Evolutionary conservation across 495 filamentous ascomycete species (phyloP).

Genomic region (Lepraria neglecta): DNA sequence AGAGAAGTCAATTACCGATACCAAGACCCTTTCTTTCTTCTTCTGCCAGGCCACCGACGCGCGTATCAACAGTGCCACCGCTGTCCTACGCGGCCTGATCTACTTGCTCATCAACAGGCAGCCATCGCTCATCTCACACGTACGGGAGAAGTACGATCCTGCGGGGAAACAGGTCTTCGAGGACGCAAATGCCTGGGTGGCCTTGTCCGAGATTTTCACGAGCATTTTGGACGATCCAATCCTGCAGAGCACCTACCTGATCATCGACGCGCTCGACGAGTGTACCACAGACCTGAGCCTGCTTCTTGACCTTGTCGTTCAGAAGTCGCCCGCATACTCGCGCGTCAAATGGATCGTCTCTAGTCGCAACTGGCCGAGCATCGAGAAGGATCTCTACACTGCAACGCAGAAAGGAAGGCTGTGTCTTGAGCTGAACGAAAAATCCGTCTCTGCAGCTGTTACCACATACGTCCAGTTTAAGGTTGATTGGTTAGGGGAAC

Average conservation of each 20-base stretch:
- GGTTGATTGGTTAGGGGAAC: constrained; percentile 19
- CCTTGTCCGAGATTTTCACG: constrained; percentile 11
- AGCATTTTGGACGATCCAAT: constrained; percentile 12
- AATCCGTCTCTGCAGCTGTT: constrained; percentile 30
- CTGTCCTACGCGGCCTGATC: constrained; percentile 20
- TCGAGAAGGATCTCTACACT: constrained; percentile 32
- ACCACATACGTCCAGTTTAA: constrained; percentile 27
- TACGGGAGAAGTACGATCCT: constrained; percentile 22
- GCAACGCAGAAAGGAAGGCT: constrained; percentile 25
- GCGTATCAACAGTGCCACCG: constrained; percentile 16
- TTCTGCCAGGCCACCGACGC: constrained; percentile 35
- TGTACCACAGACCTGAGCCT: constrained; percentile 24
- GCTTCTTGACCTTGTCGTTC: constrained; percentile 25
- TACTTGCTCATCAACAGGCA: constrained; percentile 18
- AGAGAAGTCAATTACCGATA: constrained; percentile 14
- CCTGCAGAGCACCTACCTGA: constrained; percentile 10
- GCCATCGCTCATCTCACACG: constrained; percentile 14
- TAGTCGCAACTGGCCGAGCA: constrained; percentile 36
- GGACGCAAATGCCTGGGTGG: constrained; percentile 33
- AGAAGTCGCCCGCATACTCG: constrained; percentile 21
- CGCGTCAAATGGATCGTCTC: constrained; percentile 40
- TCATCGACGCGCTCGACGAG: constrained; percentile 29
- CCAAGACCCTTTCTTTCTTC: constrained; percentile 37
- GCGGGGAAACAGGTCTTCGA: constrained; percentile 33
- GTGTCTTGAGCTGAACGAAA: constrained; percentile 34